phyloP scores from a whole-genome alignment of 257 asterid genomes.

The Thymus mandschuricus region DNA sequence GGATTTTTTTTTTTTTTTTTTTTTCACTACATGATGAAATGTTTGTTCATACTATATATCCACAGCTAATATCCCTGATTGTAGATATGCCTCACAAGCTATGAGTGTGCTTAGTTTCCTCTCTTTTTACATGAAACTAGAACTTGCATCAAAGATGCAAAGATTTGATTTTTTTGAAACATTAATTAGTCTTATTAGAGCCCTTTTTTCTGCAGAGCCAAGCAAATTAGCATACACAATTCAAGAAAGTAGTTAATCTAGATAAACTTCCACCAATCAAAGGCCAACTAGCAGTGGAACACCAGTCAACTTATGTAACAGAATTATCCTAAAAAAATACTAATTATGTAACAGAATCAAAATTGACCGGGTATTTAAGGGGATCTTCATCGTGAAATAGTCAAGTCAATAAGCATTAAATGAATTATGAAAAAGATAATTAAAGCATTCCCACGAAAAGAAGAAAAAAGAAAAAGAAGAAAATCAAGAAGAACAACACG shows the following conservation, averaged over 20 bases:
- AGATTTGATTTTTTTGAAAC: background rate
- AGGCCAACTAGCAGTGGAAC: background rate
- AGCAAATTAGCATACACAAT: background rate
- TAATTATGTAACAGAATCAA: constrained; percentile 1
- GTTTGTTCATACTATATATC: constrained; percentile 24
- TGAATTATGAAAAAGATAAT: too few relatives aligned
- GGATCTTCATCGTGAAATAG: constrained; percentile 26
- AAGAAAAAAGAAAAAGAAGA: too few relatives aligned
- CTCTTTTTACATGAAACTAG: background rate
- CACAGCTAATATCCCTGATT: constrained; percentile 10
- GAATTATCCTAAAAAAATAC: background rate
- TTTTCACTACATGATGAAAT: constrained; percentile 6
- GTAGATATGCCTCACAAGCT: constrained; percentile 24
- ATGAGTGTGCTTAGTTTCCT: constrained; percentile 21
- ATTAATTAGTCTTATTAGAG: constrained; percentile 2
- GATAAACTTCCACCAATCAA: constrained; percentile 1
- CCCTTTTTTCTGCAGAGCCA: background rate
- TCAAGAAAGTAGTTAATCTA: background rate
- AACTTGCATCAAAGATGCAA: constrained; percentile 7
- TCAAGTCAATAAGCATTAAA: constrained; percentile 25
- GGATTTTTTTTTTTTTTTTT: background rate
- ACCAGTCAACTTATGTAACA: constrained; percentile 27
- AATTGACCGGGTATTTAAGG: background rate
- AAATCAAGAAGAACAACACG: too few relatives aligned
- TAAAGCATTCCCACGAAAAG: too few relatives aligned